A percentile compares a stretch with the other conserved stretches of the same genome.
Conservation (phyloP, 495 filamentous ascomycete species). For the Neurospora cerealis region DNA sequence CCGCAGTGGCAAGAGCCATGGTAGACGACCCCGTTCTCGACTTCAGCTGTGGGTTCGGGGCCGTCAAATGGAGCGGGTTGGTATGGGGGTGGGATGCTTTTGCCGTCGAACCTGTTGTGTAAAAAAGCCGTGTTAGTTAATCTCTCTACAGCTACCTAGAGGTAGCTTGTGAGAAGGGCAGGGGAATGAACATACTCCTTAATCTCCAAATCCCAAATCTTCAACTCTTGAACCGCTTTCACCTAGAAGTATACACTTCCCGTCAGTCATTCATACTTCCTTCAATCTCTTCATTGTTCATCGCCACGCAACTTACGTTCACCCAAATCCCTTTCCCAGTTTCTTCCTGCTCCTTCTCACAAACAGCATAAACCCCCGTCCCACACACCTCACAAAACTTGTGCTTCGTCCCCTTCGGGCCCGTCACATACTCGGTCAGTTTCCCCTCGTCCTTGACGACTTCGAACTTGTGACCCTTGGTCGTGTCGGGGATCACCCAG, state of each 20-base stretch:
- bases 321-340: slow-evolving; percentile 4
- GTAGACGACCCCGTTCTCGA: slow-evolving; percentile 31
- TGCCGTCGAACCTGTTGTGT: slow-evolving; percentile 27
- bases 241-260: neutral
- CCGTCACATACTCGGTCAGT: slow-evolving; percentile 31
- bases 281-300: too few species aligned
- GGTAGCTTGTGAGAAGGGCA: neutral
- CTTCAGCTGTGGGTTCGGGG: slow-evolving; percentile 22
- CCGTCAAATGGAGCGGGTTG: slow-evolving; percentile 26
- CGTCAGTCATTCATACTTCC: too few species aligned
- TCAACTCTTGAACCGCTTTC: slow-evolving; percentile 24
- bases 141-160: too few species aligned
- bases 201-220: slow-evolving; percentile 23
- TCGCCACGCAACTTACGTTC: slow-evolving; percentile 6
- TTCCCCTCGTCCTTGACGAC: slow-evolving; percentile 30
- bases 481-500: slow-evolving; percentile 23
- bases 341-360: neutral
- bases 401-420: slow-evolving; percentile 17
- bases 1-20: slow-evolving; percentile 46
- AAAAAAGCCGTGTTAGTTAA: neutral
- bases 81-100: slow-evolving; percentile 18
- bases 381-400: slow-evolving; percentile 38
- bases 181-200: slow-evolving; percentile 15
- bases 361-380: slow-evolving; percentile 17
- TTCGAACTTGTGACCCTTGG: slow-evolving; percentile 32